Evolutionary conservation across 345 rosid species (phyloP).

Genomic region (Corchorus olitorius): DNA sequence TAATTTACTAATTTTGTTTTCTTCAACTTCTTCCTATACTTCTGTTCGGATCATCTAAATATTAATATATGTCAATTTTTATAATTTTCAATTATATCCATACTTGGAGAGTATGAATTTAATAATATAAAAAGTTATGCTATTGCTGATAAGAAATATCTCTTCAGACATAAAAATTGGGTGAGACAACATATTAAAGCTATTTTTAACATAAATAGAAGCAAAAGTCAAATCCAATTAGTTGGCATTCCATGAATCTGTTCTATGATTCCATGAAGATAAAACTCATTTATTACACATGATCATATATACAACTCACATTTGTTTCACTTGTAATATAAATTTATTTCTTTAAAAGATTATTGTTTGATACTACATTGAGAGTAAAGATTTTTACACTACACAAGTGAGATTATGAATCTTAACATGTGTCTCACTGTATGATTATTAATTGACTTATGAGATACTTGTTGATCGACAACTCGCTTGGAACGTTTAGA

Average conservation of each 20-base stretch:
- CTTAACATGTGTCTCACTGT: too few species aligned
- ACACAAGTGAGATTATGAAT: too few species aligned
- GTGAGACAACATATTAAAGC: conserved; percentile 7
- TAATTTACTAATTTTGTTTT: background rate
- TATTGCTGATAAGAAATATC: too few species aligned
- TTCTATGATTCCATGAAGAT: background rate
- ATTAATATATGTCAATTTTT: background rate
- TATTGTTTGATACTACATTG: too few species aligned
- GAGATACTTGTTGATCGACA: too few species aligned
- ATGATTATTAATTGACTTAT: too few species aligned
- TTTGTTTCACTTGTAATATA: background rate
- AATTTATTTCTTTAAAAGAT: too few species aligned
- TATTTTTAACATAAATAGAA: background rate
- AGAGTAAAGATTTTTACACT: too few species aligned
- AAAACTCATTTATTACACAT: background rate
- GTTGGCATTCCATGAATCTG: conserved; percentile 17
- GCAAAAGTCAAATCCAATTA: background rate
- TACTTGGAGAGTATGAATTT: background rate
- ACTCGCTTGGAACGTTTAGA: too few species aligned
- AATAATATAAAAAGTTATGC: background rate
- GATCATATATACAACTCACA: background rate
- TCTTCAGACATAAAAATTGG: background rate
- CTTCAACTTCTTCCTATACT: background rate
- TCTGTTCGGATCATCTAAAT: background rate
- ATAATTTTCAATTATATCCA: background rate